Evolutionary conservation across 1,284 basidiomycete genomes (phyloP).

Genomic region (Malassezia restricta): DNA sequence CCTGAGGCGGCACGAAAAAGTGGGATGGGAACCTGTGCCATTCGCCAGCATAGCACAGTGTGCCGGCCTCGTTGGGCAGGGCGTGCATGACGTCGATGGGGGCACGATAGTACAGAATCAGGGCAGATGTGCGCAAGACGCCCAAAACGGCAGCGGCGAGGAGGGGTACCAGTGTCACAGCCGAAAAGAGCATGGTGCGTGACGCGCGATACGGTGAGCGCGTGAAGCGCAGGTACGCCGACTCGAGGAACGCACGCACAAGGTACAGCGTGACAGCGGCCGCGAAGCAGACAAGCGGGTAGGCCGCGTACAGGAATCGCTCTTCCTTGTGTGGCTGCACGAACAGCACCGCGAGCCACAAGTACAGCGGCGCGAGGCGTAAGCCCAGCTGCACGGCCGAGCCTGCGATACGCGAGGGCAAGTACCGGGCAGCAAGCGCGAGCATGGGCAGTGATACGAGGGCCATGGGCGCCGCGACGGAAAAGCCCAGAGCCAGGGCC

Average conservation of each 20-base stretch:
- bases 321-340: conserved; percentile 91
- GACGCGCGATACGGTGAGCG: conserved; percentile 29
- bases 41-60: conserved; percentile 77
- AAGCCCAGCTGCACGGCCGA: conserved; percentile 54
- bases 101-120: conserved; percentile 79
- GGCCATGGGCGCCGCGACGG: conserved; percentile 68
- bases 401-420: conserved; percentile 58
- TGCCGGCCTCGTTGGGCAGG: conserved; percentile 16
- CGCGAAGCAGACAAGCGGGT: conserved; percentile 84
- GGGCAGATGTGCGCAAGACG: conserved; percentile 63
- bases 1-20: conserved; percentile 71
- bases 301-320: conserved; percentile 90
- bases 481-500: conserved; percentile 76
- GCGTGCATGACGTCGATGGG: conserved; percentile 65
- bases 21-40: conserved; percentile 90
- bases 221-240: conserved; percentile 21
- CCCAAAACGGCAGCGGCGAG: conserved; percentile 60
- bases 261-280: conserved; percentile 68
- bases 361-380: conserved; percentile 70
- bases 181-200: conserved; percentile 55
- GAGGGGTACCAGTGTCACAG: conserved; percentile 61
- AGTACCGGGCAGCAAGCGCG: conserved; percentile 61
- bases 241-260: conserved; percentile 27
- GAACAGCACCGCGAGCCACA: conserved; percentile 72
- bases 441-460: conserved; percentile 54